phyloP scores from a whole-genome alignment of 2,329 filamentous ascomycete genomes.

The Neurospora sp. region DNA sequence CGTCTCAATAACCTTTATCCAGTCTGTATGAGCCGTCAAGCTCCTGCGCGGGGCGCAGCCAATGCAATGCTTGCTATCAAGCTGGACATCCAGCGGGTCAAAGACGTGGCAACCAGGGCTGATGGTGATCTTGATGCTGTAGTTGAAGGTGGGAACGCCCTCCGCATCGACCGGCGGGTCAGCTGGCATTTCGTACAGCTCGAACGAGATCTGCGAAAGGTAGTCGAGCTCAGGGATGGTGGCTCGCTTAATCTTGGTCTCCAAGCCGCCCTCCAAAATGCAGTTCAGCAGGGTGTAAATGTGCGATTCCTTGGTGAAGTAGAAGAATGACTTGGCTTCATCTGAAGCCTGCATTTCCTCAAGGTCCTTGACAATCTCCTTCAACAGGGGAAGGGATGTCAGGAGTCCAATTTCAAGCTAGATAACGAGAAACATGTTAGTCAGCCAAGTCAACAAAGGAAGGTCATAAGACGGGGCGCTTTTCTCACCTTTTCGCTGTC shows the following conservation, averaged over 20 bases:
- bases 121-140: constrained; percentile 93
- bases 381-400: constrained; percentile 84
- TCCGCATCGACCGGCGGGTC: constrained; percentile 37
- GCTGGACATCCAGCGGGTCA: constrained; percentile 89
- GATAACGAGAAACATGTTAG: constrained; percentile 8
- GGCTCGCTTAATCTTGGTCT: constrained; percentile 91
- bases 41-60: constrained; percentile 85
- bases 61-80: constrained; percentile 94
- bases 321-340: constrained; percentile 92
- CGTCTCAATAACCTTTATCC: constrained; percentile 95
- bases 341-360: constrained; percentile 95
- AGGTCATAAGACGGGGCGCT: not conserved
- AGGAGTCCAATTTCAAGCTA: constrained; percentile 88
- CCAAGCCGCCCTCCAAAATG: constrained; percentile 91
- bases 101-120: constrained; percentile 94
- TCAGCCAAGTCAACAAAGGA: not conserved
- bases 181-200: constrained; percentile 91
- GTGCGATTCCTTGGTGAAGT: constrained; percentile 98
- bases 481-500: constrained; percentile 66
- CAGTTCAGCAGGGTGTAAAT: constrained; percentile 98
- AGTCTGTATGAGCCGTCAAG: constrained; percentile 83
- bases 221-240: constrained; percentile 97
- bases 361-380: constrained; percentile 92
- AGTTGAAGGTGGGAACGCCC: constrained; percentile 70
- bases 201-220: constrained; percentile 93